Evolutionary conservation across 108 stramenopile species (phyloP).

Genomic region (Schizochytrium sp.): DNA sequence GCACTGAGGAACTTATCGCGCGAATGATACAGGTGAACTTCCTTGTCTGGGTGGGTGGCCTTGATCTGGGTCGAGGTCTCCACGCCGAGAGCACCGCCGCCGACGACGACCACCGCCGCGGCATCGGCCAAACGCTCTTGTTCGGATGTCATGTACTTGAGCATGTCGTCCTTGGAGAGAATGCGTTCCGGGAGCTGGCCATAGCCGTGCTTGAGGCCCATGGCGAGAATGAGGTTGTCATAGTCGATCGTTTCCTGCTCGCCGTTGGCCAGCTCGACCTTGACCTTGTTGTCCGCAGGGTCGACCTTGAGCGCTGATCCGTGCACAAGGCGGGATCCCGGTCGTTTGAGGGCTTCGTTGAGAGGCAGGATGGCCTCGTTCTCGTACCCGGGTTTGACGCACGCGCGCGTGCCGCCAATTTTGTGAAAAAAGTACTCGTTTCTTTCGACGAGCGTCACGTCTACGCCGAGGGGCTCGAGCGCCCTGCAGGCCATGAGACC

Average conservation of each 20-base stretch:
- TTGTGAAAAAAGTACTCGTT: constrained; percentile 3
- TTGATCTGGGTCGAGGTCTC: background rate
- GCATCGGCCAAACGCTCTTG: background rate
- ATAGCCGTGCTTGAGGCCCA: background rate
- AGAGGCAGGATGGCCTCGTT: background rate
- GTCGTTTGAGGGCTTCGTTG: background rate
- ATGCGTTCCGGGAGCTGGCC: background rate
- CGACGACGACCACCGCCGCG: background rate
- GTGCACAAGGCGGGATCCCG: background rate
- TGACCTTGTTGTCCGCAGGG: background rate
- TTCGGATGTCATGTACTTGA: background rate
- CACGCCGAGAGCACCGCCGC: background rate
- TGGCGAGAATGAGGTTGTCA: background rate
- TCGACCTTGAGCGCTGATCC: background rate
- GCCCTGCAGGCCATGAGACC: background rate
- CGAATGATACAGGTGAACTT: background rate
- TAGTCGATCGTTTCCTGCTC: background rate
- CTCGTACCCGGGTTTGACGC: background rate
- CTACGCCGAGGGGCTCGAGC: background rate
- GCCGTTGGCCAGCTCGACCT: background rate
- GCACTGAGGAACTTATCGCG: background rate
- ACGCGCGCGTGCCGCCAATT: background rate
- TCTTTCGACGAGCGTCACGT: background rate
- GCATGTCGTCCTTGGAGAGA: background rate
- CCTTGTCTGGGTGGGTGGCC: background rate